Conservation (phyloP, 225 moss, liverwort and hornwort genomes). For the Marchantia paleacea region DNA sequence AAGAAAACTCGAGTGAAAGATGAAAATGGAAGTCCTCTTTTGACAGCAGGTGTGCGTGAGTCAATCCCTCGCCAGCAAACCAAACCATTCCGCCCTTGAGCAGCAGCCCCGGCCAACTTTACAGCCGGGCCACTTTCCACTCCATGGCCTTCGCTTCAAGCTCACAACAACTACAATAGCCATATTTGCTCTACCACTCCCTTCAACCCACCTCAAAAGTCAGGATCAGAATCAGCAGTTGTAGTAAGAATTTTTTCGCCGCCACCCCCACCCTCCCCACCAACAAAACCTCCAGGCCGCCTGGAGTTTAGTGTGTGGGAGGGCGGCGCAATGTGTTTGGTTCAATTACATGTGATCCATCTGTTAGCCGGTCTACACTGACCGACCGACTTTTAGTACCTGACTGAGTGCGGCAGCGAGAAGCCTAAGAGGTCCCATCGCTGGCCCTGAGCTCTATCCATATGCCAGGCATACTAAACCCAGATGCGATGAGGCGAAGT, state of each 20-base stretch:
- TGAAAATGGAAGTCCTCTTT: too few relatives aligned
- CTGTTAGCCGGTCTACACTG: background rate
- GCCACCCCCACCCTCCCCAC: background rate
- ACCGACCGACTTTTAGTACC: background rate
- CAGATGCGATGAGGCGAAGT: background rate
- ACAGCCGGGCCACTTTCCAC: background rate
- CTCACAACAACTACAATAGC: background rate
- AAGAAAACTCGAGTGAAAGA: too few relatives aligned
- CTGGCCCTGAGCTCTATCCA: slow-evolving; percentile 1
- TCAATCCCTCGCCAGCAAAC: background rate
- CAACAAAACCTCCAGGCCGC: too few relatives aligned
- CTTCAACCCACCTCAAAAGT: background rate
- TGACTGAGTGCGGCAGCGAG: background rate
- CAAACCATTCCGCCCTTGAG: background rate
- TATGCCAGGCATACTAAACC: background rate
- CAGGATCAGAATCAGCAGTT: background rate
- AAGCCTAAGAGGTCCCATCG: background rate
- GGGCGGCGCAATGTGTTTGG: background rate
- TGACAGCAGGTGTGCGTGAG: background rate
- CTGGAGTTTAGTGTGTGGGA: background rate
- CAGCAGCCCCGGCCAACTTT: background rate
- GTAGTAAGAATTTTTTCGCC: background rate
- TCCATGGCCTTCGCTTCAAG: background rate
- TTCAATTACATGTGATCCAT: background rate
- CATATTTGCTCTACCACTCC: background rate